These are phyloP conservation scores for Fusarium buharicum DNA, from an alignment of 2,329 filamentous ascomycete genomes.

Conservation along the genomic window DNA sequence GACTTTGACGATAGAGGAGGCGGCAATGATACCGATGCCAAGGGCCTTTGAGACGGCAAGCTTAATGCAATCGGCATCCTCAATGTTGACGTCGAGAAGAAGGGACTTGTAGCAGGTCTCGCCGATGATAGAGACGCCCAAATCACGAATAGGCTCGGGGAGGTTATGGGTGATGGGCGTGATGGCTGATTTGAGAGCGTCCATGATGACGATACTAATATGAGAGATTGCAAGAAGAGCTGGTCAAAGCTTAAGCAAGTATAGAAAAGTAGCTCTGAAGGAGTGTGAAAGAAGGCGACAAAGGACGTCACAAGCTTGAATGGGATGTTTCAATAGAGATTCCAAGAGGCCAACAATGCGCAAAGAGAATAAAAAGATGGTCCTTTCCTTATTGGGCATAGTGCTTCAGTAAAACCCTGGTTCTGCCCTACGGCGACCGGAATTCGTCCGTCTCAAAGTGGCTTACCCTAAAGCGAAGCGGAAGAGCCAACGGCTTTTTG, in stretches of 20 bases:
- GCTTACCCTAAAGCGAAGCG: conserved; percentile 21
- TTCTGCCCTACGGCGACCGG: conserved; percentile 12
- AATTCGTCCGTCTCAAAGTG: not conserved
- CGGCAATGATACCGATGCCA: conserved; percentile 91
- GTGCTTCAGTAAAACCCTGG: conserved; percentile 4
- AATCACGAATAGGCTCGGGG: conserved; percentile 77
- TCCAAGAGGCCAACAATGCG: conserved; percentile 41
- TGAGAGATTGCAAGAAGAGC: not conserved
- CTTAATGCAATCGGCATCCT: conserved; percentile 82
- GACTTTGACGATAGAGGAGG: conserved; percentile 92
- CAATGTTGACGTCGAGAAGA: conserved; percentile 83
- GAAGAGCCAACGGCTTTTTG: not conserved
- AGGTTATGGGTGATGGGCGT: conserved; percentile 78
- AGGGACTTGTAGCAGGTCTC: conserved; percentile 85
- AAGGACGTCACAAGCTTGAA: conserved; percentile 25
- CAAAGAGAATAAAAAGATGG: conserved; percentile 16
- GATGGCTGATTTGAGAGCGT: conserved; percentile 68
- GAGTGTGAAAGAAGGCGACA: conserved; percentile 32
- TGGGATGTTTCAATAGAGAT: conserved; percentile 18
- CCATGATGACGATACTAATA: conserved; percentile 58
- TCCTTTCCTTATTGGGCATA: conserved; percentile 10
- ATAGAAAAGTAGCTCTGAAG: conserved; percentile 22
- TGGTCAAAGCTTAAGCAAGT: not conserved
- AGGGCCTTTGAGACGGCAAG: conserved; percentile 92
- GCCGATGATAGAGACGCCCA: conserved; percentile 83